These are phyloP conservation scores for Trichoderma cornu-damae DNA, from an alignment of 2,329 filamentous ascomycete species.

Conservation along the genomic window DNA sequence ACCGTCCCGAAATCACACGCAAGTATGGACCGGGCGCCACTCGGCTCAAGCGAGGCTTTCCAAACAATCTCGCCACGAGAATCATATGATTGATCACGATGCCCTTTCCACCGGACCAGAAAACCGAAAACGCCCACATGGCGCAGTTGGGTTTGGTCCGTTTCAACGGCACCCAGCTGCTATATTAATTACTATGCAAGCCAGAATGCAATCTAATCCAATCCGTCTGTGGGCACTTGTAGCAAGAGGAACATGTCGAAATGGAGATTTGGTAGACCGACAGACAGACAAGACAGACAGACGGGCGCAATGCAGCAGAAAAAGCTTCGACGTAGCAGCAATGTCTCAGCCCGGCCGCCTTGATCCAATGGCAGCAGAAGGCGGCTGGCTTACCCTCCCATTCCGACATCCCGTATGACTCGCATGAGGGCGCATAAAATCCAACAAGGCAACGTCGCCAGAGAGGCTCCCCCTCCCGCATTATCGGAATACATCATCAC, in stretches of 20 bases:
- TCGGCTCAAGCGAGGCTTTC: background rate
- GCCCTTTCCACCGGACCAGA: too few species aligned
- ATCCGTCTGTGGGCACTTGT: too few species aligned
- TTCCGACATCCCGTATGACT: background rate
- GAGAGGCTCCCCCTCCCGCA: background rate
- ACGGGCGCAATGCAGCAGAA: background rate
- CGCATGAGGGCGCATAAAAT: background rate
- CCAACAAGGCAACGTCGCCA: background rate
- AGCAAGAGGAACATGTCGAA: too few species aligned
- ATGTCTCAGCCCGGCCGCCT: background rate
- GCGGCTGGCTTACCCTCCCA: background rate
- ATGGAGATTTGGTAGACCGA: too few species aligned
- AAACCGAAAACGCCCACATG: too few species aligned
- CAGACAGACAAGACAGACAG: background rate
- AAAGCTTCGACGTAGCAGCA: background rate
- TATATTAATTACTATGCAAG: too few species aligned
- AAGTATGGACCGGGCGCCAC: background rate
- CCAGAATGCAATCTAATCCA: too few species aligned
- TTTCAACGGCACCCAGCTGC: too few species aligned
- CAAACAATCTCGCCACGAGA: slow-evolving; percentile 4
- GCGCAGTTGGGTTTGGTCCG: too few species aligned
- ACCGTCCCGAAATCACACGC: background rate
- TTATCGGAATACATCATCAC: background rate
- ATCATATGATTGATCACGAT: slow-evolving; percentile 3
- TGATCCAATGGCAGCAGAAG: background rate